phyloP scores from a whole-genome alignment of 305 asterid genomes.

The Rubia peregrina region DNA sequence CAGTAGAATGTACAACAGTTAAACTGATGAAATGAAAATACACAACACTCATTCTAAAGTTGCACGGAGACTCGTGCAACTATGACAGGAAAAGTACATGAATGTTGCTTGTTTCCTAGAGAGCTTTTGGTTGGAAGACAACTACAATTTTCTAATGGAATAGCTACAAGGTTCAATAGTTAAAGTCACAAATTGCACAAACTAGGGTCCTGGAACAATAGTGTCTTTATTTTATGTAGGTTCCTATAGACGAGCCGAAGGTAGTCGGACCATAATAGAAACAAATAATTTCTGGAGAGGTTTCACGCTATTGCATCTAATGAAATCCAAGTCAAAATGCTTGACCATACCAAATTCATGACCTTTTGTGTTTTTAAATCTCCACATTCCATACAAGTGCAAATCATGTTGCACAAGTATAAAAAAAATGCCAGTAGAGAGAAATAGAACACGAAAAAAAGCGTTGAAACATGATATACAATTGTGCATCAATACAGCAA shows the following conservation, averaged over 20 bases:
- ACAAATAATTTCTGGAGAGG: not conserved
- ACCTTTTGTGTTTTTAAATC: not conserved
- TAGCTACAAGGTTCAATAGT: not conserved
- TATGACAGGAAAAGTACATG: not conserved
- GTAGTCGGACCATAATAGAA: not conserved
- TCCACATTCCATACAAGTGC: not conserved
- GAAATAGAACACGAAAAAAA: not conserved
- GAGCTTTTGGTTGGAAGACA: not conserved
- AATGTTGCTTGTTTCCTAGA: not conserved
- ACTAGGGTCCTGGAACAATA: not conserved
- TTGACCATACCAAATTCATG: not conserved
- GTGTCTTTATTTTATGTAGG: not conserved
- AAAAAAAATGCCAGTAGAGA: not conserved
- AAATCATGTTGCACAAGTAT: not conserved
- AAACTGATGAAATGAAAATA: not conserved
- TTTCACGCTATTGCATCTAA: not conserved
- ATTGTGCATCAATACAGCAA: not conserved
- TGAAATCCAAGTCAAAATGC: not conserved
- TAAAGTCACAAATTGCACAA: not conserved
- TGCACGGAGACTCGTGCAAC: not conserved
- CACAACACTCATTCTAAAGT: not conserved
- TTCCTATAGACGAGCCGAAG: not conserved
- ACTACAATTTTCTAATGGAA: not conserved
- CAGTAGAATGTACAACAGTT: not conserved
- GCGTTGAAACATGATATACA: not conserved